Percentiles rank a stretch among this genome's conserved stretches.
Evolutionary conservation across 805 yeast species (phyloP).

Genomic region (Tetrapisispora pingtungensis): DNA sequence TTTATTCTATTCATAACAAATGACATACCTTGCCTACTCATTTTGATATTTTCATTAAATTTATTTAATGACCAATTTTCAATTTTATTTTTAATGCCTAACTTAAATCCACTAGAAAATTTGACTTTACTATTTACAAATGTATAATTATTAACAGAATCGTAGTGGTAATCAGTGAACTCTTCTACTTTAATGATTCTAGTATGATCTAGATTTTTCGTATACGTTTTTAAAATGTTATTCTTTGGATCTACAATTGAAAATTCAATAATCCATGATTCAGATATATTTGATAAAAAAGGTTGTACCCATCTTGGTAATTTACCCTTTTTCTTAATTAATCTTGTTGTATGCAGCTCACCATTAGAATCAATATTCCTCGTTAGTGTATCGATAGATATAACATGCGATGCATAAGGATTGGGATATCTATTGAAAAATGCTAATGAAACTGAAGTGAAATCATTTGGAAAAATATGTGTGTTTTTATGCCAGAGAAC

Average conservation of each 20-base stretch:
- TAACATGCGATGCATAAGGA: constrained; percentile 80
- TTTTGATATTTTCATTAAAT: constrained; percentile 57
- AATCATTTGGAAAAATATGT: constrained; percentile 55
- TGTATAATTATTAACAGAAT: constrained; percentile 30
- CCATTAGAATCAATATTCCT: constrained; percentile 51
- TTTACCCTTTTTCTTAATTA: constrained; percentile 69
- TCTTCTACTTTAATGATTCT: constrained; percentile 73
- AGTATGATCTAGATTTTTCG: constrained; percentile 77
- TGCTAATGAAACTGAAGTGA: constrained; percentile 65
- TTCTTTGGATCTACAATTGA: constrained; percentile 57
- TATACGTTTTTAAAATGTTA: constrained; percentile 53
- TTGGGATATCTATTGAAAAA: constrained; percentile 62
- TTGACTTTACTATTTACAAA: constrained; percentile 50
- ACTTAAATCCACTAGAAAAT: constrained; percentile 61
- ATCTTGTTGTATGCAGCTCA: constrained; percentile 56
- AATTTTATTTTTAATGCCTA: constrained; percentile 50
- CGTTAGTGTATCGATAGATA: constrained; percentile 69
- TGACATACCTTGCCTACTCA: constrained; percentile 62
- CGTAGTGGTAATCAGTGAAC: constrained; percentile 43
- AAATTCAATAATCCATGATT: constrained; percentile 75
- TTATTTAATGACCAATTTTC: constrained; percentile 72
- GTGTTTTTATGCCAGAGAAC: constrained; percentile 49
- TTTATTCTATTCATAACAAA: constrained; percentile 63
- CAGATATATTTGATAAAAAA: constrained; percentile 56
- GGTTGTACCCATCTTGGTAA: constrained; percentile 74